Evolutionary conservation across 1,284 basidiomycete species (phyloP), one percentile per base, ranked within the genome.

Genomic region (Dichomitus squalens): DNA sequence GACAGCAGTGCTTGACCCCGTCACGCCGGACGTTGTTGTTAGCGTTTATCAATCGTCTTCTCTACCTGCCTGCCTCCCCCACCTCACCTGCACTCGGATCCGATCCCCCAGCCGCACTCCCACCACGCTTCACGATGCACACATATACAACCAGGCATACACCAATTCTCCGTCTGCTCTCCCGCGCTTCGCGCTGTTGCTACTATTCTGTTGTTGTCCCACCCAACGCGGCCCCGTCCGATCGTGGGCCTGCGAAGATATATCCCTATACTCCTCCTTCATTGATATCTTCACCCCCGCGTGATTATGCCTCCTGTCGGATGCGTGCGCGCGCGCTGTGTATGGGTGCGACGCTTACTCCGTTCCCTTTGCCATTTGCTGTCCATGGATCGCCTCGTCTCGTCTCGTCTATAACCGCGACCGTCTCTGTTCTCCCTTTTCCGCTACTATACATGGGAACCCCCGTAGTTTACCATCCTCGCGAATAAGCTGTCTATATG

Each of bases 21-120:
- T 39, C 53, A 60, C 59, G 59, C 60, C 52, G 63, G 60, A 61
- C 60, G 60, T 61, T 61, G 43, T 58, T 63, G 51, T 58, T 59
- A 43, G 35, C 44, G 39, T 38, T 52, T 51, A 39, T n/a, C 34
- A 25, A 20, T 25, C 14, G 31, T 56, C 35, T 46, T 52, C 11
- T 21, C 51, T n/a, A n/a, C n/a, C n/a, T n/a, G n/a, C 36, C 40
- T 23, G 21, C 36, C 38, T 38, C 4, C 53, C 52, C 4, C 23
- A 11, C 9, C 7, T 18, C 18, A 40, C 39, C 39, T 11, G n/a
- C n/a, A n/a, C n/a, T n/a, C n/a, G n/a, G n/a, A n/a, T n/a, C n/a
- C n/a, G n/a, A n/a, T n/a, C 41, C 25, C 23, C 16, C 25, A 41
- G 14, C 8, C 23, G 21, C 21, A 6, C 48, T 21, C 33, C 4